Evolutionary conservation across 2,329 filamentous ascomycete genomes (phyloP), one percentile per base, ranked within the genome.

Genomic region (Talaromyces albobiverticillius): DNA sequence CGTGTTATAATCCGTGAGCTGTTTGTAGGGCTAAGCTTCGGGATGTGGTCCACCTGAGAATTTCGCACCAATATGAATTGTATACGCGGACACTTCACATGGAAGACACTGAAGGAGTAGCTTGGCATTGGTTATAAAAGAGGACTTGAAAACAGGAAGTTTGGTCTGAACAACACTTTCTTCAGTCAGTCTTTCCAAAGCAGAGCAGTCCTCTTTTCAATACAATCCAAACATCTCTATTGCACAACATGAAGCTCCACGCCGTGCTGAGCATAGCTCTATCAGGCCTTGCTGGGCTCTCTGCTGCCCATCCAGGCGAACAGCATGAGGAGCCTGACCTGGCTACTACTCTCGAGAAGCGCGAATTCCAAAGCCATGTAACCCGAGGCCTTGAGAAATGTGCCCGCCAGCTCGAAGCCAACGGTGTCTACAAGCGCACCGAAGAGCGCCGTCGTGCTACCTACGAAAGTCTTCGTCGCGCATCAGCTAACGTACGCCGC

Each of bases 381-480:
- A 56, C 60, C 32, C 58, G 60, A n/a, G 53, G 59, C 4, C 58
- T 66, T 2, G 57, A 59, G 22, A 50, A 58, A 29, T 66, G 64
- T 32, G 57, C 61, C 2, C 49, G 54, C 23, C 48, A 57, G 7
- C 43, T 66, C 6, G 62, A 66, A 25, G 51, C 50, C 13, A 54
- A 57, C 13, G 61, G 64, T 25, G 34, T 64, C 45, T 63, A 59
- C 23, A 57, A 59, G 13, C 64, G 64, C 32, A 58, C 62, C 34
- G 54, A 58, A 18, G 57, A 58, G 14, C 64, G 64, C 26, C 64
- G 64, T 42, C 57, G 57, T n/a, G 54, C 57, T 11, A 51, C 62
- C 3, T 14, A 58, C 32, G 48, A 60, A 8, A 45, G 48, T 31
- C 57, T 63, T 51, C 56, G 61, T 26, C 32, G 29, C 5, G 25